Percentiles rank a stretch among this genome's conserved stretches.
These are phyloP conservation scores for Alternaria sp. DNA, from an alignment of 2,329 filamentous ascomycete species.

Conservation along the genomic window DNA sequence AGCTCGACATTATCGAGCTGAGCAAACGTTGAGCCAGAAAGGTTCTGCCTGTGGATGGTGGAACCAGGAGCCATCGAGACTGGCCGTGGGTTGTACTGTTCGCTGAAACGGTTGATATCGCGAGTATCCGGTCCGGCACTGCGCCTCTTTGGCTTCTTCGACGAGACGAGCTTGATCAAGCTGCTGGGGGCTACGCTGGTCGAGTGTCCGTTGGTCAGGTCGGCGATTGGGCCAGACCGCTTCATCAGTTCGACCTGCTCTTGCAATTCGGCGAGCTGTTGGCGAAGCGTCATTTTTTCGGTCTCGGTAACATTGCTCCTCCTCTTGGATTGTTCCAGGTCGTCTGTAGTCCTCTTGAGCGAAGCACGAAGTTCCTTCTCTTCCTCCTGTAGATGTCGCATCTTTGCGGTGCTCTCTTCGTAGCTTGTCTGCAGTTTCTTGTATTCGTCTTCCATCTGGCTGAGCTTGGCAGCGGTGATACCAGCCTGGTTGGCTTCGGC, in stretches of 20 bases:
- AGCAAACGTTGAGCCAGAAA: constrained; percentile 80
- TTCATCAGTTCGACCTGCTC: constrained; percentile 91
- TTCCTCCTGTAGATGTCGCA: constrained; percentile 94
- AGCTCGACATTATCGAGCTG: constrained; percentile 90
- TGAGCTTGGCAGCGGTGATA: constrained; percentile 88
- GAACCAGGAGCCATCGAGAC: constrained; percentile 90
- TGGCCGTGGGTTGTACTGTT: constrained; percentile 90
- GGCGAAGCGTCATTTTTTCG: constrained; percentile 84
- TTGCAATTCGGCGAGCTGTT: constrained; percentile 88
- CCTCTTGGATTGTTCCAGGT: constrained; percentile 81
- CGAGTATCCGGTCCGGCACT: constrained; percentile 88
- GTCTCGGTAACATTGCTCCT: constrained; percentile 79
- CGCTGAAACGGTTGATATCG: constrained; percentile 88
- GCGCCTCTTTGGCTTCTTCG: constrained; percentile 94
- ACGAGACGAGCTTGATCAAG: constrained; percentile 94
- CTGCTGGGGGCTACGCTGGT: constrained; percentile 65
- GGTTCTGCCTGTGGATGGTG: constrained; percentile 70
- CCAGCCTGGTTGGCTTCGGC: constrained; percentile 97
- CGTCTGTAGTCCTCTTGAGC: constrained; percentile 77
- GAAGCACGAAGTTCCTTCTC: constrained; percentile 86
- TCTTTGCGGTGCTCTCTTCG: constrained; percentile 87
- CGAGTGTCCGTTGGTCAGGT: constrained; percentile 69
- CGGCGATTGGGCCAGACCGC: constrained; percentile 73
- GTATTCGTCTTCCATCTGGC: constrained; percentile 95
- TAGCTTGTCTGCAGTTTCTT: constrained; percentile 86